Base-by-base conservation (phyloP, 805 yeast genomes). In the Cephaloascus albidus region DNA sequence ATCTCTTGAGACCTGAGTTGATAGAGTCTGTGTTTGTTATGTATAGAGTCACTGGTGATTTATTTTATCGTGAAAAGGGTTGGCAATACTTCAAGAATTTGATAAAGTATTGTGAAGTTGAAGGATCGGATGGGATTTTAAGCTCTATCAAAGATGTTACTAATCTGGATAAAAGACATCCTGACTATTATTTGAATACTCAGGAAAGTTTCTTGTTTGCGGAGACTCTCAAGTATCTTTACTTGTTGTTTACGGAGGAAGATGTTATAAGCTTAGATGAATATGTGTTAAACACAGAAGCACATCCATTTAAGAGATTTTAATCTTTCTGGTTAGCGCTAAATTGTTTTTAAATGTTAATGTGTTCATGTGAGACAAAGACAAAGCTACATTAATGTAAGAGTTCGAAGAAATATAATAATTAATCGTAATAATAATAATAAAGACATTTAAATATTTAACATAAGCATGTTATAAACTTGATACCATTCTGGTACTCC, bases 21-120 rank as follows among this genome's bases (percentile, higher is more conserved):
- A 68, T 79, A 35, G 84, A 79, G 50, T 73, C 83, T 0, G 63
- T 81, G 3, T 74, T 74, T 46, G 69, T 72, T 48, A 58, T 78
- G 58, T 78, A 74, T 46, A 62, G 85, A 41, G 63, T 76, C 38
- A 78, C 84, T 0, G 81, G 81, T 4, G 81, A 79, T 41, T 48
- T 62, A 1, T 58, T 60, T 45, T 80, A 83, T 75, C 70, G 79
- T 43, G 66, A 68, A 2, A 59, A 67, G 46, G 85, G 82, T 1
- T 64, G 73, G 69, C 55, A 57, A 39, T 60, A 74, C 61, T 68
- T 74, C 51, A 49, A 60, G 34, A 58, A 59, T 23, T 48, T 66
- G 37, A 47, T 52, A n/a, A 50, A 64, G 35, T 31, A 55, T 35
- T 46, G 61, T 36, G 38, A 59, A 37, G 45, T 53, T 39, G 43